These are phyloP conservation scores for Datisca glomerata DNA, from an alignment of 306 rosid genomes.

Conservation along the genomic window DNA sequence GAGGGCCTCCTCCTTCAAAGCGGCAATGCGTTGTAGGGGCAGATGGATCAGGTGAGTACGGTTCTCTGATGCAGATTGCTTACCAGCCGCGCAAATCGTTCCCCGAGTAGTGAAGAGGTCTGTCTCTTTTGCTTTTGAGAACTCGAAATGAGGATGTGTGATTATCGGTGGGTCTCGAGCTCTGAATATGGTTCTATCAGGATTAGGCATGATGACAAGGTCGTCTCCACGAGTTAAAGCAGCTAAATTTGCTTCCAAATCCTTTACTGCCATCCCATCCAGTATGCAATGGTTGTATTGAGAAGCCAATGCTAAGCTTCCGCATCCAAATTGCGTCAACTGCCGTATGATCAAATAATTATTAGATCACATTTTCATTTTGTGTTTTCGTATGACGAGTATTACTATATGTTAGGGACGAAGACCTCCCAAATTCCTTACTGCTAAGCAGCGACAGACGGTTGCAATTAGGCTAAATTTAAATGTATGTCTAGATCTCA, in stretches of 20 bases:
- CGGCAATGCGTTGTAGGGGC: constrained; percentile 19
- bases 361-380: neutral
- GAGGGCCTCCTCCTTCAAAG: constrained; percentile 17
- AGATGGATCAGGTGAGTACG: constrained; percentile 16
- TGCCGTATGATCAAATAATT: neutral
- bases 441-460: no score
- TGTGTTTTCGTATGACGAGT: neutral
- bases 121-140: constrained; percentile 19
- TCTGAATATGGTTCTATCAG: constrained; percentile 29
- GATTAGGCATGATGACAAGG: constrained; percentile 15
- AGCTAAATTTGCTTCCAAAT: constrained; percentile 32
- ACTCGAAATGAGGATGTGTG: constrained; percentile 37
- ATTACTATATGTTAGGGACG: neutral
- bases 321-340: constrained; percentile 48
- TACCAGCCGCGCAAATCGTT: constrained; percentile 2
- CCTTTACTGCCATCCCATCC: constrained; percentile 32
- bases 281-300: constrained; percentile 40
- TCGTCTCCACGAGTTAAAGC: constrained; percentile 28
- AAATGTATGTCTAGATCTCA: no score
- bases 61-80: constrained; percentile 1
- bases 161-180: constrained; percentile 39
- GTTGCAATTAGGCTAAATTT: no score
- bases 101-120: constrained; percentile 16
- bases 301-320: constrained; percentile 41
- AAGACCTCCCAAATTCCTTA: no score